These are phyloP conservation scores for Picea glauca DNA, from an alignment of 75 land plant genomes.

Conservation along the genomic window DNA sequence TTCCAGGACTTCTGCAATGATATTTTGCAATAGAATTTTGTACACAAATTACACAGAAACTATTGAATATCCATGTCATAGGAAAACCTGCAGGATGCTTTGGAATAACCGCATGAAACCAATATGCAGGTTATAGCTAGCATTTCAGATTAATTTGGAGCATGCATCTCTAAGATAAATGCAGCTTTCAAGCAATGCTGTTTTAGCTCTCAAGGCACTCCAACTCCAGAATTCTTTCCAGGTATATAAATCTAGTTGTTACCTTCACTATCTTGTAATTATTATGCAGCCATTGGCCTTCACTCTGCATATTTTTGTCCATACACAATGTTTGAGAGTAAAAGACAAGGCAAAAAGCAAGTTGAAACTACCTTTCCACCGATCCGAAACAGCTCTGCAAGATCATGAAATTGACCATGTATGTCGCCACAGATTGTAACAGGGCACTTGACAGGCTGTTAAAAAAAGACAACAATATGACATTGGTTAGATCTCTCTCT, in stretches of 20 bases:
- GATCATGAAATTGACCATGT: constrained; percentile 98
- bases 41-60: too few relatives aligned
- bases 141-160: not conserved
- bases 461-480: not conserved
- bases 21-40: not conserved
- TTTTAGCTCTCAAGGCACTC: not conserved
- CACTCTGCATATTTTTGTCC: not conserved
- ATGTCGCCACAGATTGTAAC: constrained; percentile 96
- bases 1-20: not conserved
- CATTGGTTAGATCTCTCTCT: not conserved
- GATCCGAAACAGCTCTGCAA: constrained; percentile 90
- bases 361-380: constrained; percentile 75
- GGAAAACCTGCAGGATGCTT: not conserved
- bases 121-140: too few relatives aligned
- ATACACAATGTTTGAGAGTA: not conserved
- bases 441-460: constrained; percentile 96
- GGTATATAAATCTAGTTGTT: not conserved
- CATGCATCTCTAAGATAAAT: not conserved
- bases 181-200: not conserved
- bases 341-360: not conserved
- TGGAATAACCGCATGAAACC: not conserved
- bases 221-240: not conserved
- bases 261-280: not conserved
- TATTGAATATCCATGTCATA: not conserved
- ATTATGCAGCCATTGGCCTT: not conserved